Conservation (phyloP, 495 filamentous ascomycete species). For the Xylaria intraflava region DNA sequence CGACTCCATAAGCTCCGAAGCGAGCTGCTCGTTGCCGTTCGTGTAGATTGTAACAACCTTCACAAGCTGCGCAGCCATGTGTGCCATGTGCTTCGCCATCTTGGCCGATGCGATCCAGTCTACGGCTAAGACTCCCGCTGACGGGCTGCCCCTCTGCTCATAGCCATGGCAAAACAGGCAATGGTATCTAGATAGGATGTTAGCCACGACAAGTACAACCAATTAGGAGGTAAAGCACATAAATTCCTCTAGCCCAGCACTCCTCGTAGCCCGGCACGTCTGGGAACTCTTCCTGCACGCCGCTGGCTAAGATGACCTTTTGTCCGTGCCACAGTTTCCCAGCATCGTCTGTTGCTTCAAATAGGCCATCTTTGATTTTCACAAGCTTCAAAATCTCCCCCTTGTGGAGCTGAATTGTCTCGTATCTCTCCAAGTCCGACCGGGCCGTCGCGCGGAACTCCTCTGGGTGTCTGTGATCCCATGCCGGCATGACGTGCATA, state of each 20-base stretch:
- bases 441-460: background rate
- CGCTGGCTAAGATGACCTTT: slow-evolving; percentile 44
- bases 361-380: background rate
- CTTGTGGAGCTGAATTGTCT: background rate
- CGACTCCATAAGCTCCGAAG: background rate
- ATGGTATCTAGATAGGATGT: slow-evolving; percentile 10
- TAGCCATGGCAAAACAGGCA: slow-evolving; percentile 19
- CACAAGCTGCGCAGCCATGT: slow-evolving; percentile 1
- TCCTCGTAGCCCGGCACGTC: slow-evolving; percentile 27
- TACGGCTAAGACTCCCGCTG: slow-evolving; percentile 11
- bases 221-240: no score
- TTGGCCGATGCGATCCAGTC: background rate
- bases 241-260: slow-evolving; percentile 31
- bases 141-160: slow-evolving; percentile 7
- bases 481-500: background rate
- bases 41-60: slow-evolving; percentile 9
- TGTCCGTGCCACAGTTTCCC: slow-evolving; percentile 26
- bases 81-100: slow-evolving; percentile 4
- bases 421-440: background rate
- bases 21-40: slow-evolving; percentile 8
- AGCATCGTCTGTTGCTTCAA: background rate
- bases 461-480: background rate
- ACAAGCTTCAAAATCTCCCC: background rate
- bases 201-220: no score
- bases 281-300: slow-evolving; percentile 31